A percentile compares a stretch with the other conserved stretches of the same genome.
These are phyloP conservation scores for Vinca minor DNA, from an alignment of 257 asterid species.

Conservation along the genomic window DNA sequence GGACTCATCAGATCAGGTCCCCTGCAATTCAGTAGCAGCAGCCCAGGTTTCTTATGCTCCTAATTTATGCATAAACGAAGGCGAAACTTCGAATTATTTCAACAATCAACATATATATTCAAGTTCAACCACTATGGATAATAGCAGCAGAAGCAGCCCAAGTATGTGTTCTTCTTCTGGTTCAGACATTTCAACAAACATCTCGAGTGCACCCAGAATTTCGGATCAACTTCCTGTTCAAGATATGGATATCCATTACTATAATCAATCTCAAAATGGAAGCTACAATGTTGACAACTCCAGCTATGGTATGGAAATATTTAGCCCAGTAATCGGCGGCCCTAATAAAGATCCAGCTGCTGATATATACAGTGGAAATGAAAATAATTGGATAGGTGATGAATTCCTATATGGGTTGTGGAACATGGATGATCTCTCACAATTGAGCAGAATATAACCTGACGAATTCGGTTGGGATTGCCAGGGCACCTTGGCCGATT, in stretches of 20 bases:
- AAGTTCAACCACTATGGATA: not conserved
- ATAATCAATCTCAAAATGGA: conserved; percentile 8
- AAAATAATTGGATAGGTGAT: conserved; percentile 17
- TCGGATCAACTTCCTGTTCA: conserved; percentile 3
- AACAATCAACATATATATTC: conserved; percentile 1
- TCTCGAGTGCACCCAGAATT: not conserved
- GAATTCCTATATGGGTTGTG: conserved; percentile 17
- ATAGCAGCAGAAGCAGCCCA: not conserved
- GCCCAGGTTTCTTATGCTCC: not conserved
- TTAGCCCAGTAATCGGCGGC: not conserved
- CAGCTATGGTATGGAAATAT: conserved; percentile 13
- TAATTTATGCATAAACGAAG: not conserved
- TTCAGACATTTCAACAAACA: conserved; percentile 5
- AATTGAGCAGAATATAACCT: not conserved
- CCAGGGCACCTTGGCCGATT: too few species aligned
- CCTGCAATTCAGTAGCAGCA: not conserved
- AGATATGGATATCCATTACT: conserved; percentile 4
- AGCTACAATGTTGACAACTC: conserved; percentile 14
- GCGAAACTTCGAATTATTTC: not conserved
- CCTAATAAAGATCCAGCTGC: not conserved
- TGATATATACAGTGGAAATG: conserved; percentile 7
- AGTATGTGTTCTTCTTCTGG: too few species aligned
- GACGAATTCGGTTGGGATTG: too few species aligned
- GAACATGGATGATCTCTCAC: conserved; percentile 25
- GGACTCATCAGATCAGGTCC: not conserved